Evolutionary conservation across 345 rosid species (phyloP), one percentile per base, ranked within the genome.

Genomic region (Moringa oleifera): DNA sequence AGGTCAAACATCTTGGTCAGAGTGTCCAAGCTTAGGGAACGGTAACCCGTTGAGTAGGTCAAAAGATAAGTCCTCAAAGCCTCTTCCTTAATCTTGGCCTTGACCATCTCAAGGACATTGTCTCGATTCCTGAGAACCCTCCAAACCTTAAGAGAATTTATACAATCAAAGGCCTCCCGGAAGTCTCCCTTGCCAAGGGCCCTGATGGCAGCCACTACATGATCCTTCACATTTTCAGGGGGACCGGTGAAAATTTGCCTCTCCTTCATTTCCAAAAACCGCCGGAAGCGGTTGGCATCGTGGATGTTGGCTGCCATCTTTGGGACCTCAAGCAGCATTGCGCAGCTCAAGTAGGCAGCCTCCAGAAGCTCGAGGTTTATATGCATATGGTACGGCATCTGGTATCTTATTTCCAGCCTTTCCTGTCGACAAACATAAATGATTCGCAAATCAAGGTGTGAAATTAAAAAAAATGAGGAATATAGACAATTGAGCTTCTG

Each of bases 351-450:
- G 73, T 92, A 95, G 53, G 85, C 92, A 55, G 96, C 92, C 67
- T 92, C 96, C 19, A 92, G 81, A 55, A 87, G 91, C 78, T 92
- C 98, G 18, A 89, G 95, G 77, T 89, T 92, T 56, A 92, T 87
- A 85, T 92, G 96, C 98, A 92, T 89, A 70, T 89, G 98, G 61
- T 89, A 89, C 19, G 96, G 98, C 96, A 92, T 89, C 69, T 89
- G 95, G 22, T 88, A 84, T 70, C 96, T 87, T 77, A 91, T 85
- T 64, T 89, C 98, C 73, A 84, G 22, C 68, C 95, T 84, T 70
- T 92, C 98, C 98, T 89, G 84, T 25, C 49, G n/a, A n/a, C n/a
- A n/a, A 11, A 33, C 5, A 33, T 33, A 4, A 71, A 63, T 23
- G 12, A 61, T 12, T 58, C 23, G 59, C 25, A 33, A n/a, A n/a